phyloP scores from a whole-genome alignment of 1,284 basidiomycete genomes.

The Puccinia triticina region DNA sequence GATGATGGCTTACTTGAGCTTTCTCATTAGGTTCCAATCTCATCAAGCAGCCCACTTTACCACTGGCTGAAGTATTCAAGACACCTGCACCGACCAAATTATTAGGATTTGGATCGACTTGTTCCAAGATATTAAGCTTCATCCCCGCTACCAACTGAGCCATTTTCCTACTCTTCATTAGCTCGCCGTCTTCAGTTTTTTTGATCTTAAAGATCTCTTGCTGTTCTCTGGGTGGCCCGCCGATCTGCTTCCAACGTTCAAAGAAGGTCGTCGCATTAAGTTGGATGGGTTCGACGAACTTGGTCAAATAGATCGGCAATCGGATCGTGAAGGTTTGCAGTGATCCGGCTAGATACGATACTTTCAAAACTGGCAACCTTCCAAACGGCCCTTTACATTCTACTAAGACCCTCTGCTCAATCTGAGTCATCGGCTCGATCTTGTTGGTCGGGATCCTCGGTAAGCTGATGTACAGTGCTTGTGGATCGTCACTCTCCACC shows the following conservation, averaged over 20 bases:
- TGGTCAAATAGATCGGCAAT: conserved; percentile 82
- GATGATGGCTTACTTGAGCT: conserved; percentile 71
- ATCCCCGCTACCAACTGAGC: conserved; percentile 76
- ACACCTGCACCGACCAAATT: conserved; percentile 92
- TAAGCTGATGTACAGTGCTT: conserved; percentile 77
- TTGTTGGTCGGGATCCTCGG: conserved; percentile 80
- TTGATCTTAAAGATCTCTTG: conserved; percentile 83
- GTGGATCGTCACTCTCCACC: conserved; percentile 73
- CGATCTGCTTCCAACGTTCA: conserved; percentile 96
- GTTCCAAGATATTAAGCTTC: conserved; percentile 74
- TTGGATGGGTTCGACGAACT: conserved; percentile 91
- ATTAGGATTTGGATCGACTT: conserved; percentile 66
- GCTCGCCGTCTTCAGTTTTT: conserved; percentile 64
- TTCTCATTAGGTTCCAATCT: conserved; percentile 91
- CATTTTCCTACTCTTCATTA: conserved; percentile 68
- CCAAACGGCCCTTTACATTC: conserved; percentile 89
- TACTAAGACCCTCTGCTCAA: conserved; percentile 87
- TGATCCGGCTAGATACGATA: conserved; percentile 89
- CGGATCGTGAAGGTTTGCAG: conserved; percentile 82
- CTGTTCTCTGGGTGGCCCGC: conserved; percentile 86
- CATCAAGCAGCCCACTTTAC: conserved; percentile 92
- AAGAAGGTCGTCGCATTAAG: conserved; percentile 85
- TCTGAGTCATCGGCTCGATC: conserved; percentile 80
- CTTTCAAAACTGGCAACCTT: conserved; percentile 75
- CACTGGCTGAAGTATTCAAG: conserved; percentile 78